phyloP scores from a whole-genome alignment of 2,329 filamentous ascomycete species.

The Fusarium oxysporum region DNA sequence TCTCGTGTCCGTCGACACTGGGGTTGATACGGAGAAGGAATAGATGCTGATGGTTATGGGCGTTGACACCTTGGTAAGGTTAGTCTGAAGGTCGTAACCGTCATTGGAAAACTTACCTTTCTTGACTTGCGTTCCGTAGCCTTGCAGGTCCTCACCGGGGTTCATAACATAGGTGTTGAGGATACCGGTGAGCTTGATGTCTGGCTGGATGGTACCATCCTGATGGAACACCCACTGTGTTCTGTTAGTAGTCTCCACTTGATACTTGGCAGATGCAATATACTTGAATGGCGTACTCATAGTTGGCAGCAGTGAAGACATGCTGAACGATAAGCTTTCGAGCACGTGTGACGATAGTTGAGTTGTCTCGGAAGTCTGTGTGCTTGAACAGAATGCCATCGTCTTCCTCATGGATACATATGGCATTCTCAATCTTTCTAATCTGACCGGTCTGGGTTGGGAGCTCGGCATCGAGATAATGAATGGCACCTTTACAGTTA shows the following conservation, averaged over 20 bases:
- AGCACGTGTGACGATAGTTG: conserved; percentile 84
- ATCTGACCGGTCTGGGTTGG: conserved; percentile 79
- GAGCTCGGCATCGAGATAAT: conserved; percentile 90
- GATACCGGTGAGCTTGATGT: conserved; percentile 92
- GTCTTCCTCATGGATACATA: conserved; percentile 96
- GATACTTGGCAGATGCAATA: fast-evolving
- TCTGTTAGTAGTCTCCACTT: not conserved
- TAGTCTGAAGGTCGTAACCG: not conserved
- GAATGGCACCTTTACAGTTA: conserved; percentile 62
- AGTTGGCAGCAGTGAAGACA: conserved; percentile 95
- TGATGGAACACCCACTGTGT: conserved; percentile 81
- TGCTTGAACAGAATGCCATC: conserved; percentile 93
- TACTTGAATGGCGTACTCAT: conserved; percentile 74
- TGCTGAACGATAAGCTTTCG: conserved; percentile 90
- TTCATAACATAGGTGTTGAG: conserved; percentile 90
- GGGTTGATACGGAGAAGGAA: conserved; percentile 91
- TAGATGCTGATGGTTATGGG: conserved; percentile 95
- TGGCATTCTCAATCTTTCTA: conserved; percentile 88
- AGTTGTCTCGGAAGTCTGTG: conserved; percentile 92
- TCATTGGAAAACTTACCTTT: not conserved
- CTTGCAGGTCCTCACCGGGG: conserved; percentile 54
- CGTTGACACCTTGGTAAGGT: conserved; percentile 68
- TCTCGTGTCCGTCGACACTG: conserved; percentile 85
- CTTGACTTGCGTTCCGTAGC: not conserved
- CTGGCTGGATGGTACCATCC: conserved; percentile 90